These are phyloP conservation scores for Pleurotus tuber-regium DNA, from an alignment of 768 basidiomycete species.

Conservation along the genomic window DNA sequence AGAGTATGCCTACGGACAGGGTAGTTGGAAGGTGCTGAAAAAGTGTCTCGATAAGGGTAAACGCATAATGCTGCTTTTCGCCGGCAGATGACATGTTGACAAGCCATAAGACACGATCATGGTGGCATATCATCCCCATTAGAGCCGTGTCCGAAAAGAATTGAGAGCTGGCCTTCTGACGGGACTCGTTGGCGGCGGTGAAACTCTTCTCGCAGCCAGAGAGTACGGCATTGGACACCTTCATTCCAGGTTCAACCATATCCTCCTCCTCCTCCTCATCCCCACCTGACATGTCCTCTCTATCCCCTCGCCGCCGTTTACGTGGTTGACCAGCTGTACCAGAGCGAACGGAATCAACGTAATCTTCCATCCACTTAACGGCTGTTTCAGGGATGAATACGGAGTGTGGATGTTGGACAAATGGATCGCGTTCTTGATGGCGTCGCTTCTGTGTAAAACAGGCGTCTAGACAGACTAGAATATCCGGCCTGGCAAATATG, in stretches of 20 bases:
- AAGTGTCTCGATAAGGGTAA: conserved; percentile 28
- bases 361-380: conserved; percentile 17
- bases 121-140: conserved; percentile 35
- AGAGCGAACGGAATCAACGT: conserved; percentile 15
- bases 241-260: conserved; percentile 19
- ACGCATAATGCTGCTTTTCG: conserved; percentile 30
- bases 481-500: conserved; percentile 18
- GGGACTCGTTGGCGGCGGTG: conserved; percentile 24
- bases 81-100: conserved; percentile 35
- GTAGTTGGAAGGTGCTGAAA: conserved; percentile 28
- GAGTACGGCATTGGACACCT: conserved; percentile 26
- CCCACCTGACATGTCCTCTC: no score
- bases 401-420: conserved; percentile 16
- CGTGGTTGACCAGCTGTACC: background rate
- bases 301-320: background rate
- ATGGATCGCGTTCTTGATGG: conserved; percentile 15
- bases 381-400: conserved; percentile 20
- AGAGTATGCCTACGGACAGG: conserved; percentile 23
- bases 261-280: conserved; percentile 8
- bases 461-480: conserved; percentile 29
- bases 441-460: conserved; percentile 32
- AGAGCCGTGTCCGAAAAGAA: conserved; percentile 30
- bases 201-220: conserved; percentile 32
- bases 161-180: conserved; percentile 25
- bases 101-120: conserved; percentile 31